phyloP scores from a whole-genome alignment of 192 early-diverging fungal species.

The Backusella circina region DNA sequence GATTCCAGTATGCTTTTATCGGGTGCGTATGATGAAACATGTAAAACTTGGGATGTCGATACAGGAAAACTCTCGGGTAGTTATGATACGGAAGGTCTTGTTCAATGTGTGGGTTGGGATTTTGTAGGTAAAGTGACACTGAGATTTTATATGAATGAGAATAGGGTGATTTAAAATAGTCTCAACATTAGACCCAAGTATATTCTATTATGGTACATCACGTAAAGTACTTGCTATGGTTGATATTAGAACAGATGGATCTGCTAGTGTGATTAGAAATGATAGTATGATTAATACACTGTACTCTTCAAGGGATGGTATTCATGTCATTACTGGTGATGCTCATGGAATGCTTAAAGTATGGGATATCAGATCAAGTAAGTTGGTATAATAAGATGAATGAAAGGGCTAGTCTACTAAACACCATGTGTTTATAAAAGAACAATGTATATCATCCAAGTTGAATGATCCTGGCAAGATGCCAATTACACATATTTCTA shows the following conservation, averaged over 20 bases:
- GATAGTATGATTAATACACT: slow-evolving; percentile 82
- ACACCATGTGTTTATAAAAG: slow-evolving; percentile 18
- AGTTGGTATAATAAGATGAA: slow-evolving; percentile 4
- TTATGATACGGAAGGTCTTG: slow-evolving; percentile 77
- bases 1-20: slow-evolving; percentile 67
- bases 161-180: no score
- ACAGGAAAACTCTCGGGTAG: slow-evolving; percentile 56
- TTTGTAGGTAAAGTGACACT: slow-evolving; percentile 53
- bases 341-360: slow-evolving; percentile 84
- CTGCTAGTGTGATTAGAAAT: slow-evolving; percentile 47
- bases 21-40: slow-evolving; percentile 78
- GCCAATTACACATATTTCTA: slow-evolving; percentile 74
- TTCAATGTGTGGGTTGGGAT: slow-evolving; percentile 79
- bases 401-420: neutral
- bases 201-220: slow-evolving; percentile 79
- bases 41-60: slow-evolving; percentile 78
- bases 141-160: no score
- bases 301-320: slow-evolving; percentile 70
- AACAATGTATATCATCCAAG: slow-evolving; percentile 52
- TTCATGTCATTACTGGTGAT: slow-evolving; percentile 79
- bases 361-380: slow-evolving; percentile 84
- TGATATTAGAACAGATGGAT: slow-evolving; percentile 44
- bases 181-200: slow-evolving; percentile 51
- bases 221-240: slow-evolving; percentile 66
- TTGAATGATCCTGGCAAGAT: slow-evolving; percentile 65